Base-by-base conservation (phyloP, 2,329 filamentous ascomycete species). In the Cordyceps sp. region DNA sequence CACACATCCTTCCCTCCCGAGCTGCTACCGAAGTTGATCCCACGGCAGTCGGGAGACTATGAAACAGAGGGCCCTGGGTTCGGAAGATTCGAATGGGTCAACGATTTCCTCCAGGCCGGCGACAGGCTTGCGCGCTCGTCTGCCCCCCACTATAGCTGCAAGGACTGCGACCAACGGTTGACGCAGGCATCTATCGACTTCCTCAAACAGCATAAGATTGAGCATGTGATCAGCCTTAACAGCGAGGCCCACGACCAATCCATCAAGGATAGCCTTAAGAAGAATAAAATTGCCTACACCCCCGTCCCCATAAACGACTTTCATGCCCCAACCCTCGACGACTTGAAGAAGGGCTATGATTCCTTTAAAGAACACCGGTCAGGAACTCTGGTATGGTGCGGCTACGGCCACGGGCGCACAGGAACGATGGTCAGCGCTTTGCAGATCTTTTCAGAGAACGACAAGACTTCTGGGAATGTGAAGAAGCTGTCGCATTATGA, bases 311-410 rank as follows among this genome's bases (percentile, higher is more conserved):
- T 31, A n/a, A 10, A 2, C 15, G 34, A 36, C 22, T 31, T 25
- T 6, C 4, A 8, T 5, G 2, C 10, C 2, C 29, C 34, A 6
- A 33, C 31, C 4, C 14, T 24, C 5, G 8, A 21, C 4, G 23
- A 36, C 5, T 19, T 31, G 7, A 21, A 7, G 19, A 22, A 16
- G 13, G 34, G 17, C 5, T 36, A 29, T 7, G 25, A 28, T 3
- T 18, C 21, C 2, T 37, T 37, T 17, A 17, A 17, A 8, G 13
- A 27, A 8, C 21, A 35, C 12, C 14, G 29, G n/a, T 1, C 18
- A 4, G 28, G 30, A 4, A 39, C 37, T 4, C 32, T 39, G 4
- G 31, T 39, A 2, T 39, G 35, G 33, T 39, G 37, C 12, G 37
- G 37, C 22, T 37, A 30, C 13, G 37, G 37, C 2, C 28, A 33